Evolutionary conservation across 352 stramenopile genomes (phyloP).

Genomic region (Phytophthora ohioensis): DNA sequence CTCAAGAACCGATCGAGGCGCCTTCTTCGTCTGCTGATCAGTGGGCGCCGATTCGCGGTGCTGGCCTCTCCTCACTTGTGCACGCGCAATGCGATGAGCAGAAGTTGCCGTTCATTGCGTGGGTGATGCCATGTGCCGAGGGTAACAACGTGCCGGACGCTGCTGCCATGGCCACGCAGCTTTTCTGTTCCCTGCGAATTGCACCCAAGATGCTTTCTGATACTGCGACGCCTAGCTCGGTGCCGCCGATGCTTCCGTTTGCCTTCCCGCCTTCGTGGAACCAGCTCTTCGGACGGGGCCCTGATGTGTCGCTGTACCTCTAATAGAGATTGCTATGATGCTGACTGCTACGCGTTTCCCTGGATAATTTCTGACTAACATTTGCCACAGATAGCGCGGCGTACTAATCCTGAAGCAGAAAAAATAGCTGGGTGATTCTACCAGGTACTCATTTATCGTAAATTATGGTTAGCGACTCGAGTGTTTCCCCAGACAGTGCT

Average conservation of each 20-base stretch:
- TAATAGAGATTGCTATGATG: conserved; percentile 40
- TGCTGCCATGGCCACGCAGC: conserved; percentile 56
- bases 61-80: conserved; percentile 67
- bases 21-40: conserved; percentile 21
- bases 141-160: conserved; percentile 86
- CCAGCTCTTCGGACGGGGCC: conserved; percentile 68
- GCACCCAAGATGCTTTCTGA: conserved; percentile 26
- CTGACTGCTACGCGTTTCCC: conserved; percentile 7
- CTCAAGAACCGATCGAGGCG: conserved; percentile 14
- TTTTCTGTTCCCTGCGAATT: conserved; percentile 54
- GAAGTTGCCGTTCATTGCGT: conserved; percentile 57
- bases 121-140: conserved; percentile 78
- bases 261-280: conserved; percentile 69
- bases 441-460: neutral
- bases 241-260: conserved; percentile 44
- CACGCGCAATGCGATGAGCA: conserved; percentile 44
- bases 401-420: neutral
- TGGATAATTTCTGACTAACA: conserved; percentile 4
- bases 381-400: neutral
- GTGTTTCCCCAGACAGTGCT: neutral
- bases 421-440: conserved; percentile 26
- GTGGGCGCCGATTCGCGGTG: conserved; percentile 63
- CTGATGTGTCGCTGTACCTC: conserved; percentile 64
- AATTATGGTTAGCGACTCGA: conserved; percentile 5
- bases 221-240: conserved; percentile 13